Evolutionary conservation across 306 rosid genomes (phyloP), one percentile per base, ranked within the genome.

Genomic region (Urtica urens): DNA sequence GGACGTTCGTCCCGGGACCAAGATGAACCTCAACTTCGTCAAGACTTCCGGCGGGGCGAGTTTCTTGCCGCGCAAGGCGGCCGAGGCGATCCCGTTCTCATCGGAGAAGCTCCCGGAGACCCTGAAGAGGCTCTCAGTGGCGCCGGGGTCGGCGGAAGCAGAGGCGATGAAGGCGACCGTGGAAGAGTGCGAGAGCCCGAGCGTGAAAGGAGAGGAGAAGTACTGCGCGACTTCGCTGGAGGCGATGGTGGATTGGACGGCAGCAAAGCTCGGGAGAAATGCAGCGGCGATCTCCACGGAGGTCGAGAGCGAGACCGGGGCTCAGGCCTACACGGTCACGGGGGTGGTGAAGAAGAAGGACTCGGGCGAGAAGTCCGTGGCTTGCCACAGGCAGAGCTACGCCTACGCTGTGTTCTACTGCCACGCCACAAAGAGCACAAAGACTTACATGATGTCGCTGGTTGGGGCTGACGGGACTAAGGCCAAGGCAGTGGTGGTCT

Each of bases 211-310:
- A 0, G 95, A 83, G 58, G 88, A 83, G 10, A 81, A 76, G 49
- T 81, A 67, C 4, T 88, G 96, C 19, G 88, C 96, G 20, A 88
- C 88, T 18, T 88, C 96, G 2, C 60, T 88, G 1, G 96, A 88
- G 43, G 84, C 95, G 0, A 83, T 88, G 96, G 51, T 83, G 8
- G 96, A 88, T 51, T 88, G 76, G 28, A 70, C 71, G 64, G 76
- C 68, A 14, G 80, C 83, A 3, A 78, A 58, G 68, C 79, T 88
- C 1, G 95, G 96, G 0, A 76, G 53, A 31, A 46, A 68, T 0
- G 70, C 78, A 34, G 30, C 45, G 12, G 79, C 66, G 14, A 14
- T 83, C 4, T 83, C 96, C 0, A 88, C 96, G 0, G 78, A 76
- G 59, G 80, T 62, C 1, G 76, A 53, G 1, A 63, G 53, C 13